Evolutionary conservation across 208 protist genomes (phyloP), one percentile per base, ranked within the genome.

Genomic region (Ichthyophonus hoferi): DNA sequence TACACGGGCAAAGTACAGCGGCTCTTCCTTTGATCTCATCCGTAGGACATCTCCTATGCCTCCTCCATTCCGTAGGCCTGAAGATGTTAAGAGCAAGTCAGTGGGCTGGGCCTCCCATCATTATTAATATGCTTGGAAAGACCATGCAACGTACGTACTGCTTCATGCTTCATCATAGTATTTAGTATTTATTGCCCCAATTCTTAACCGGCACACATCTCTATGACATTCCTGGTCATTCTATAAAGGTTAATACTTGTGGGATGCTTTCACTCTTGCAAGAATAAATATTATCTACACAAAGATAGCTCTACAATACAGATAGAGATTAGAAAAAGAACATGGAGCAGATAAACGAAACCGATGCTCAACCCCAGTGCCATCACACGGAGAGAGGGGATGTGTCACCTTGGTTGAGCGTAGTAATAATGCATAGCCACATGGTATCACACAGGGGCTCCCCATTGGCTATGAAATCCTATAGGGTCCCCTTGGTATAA

Each of bases 11-110:
- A 7, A 58, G 37, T 87, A 92, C 67, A 88, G 76, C 17, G 83
- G 82, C 0, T 93, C 92, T 42, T 42, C 40, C 79, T 86, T 79
- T 17, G 37, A 82, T 1, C 58, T 37, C 14, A 58, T 79, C 42
- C 50, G 17, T 24, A 94, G 42, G 7, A 92, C 84, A 77, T 94
- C 92, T n/a, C 91, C 92, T 39, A 94, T 91, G 34, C 92, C 92
- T 33, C 92, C 92, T 24, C 92, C 92, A 50, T 91, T 93, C 35
- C 92, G 42, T 40, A 93, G 40, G 39, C 90, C 88, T 79, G 42
- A 37, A 87, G n/a, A n/a, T n/a, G n/a, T n/a, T n/a, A n/a, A n/a
- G n/a, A n/a, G 43, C 17, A 17, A 17, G 17, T 58, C 17, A 17
- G 17, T 58, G 17, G 3, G 17, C 43, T 31, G 17, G 3, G 17